Evolutionary conservation across 129 eudicot species (phyloP).

Genomic region (Ambrosia artemisiifolia): DNA sequence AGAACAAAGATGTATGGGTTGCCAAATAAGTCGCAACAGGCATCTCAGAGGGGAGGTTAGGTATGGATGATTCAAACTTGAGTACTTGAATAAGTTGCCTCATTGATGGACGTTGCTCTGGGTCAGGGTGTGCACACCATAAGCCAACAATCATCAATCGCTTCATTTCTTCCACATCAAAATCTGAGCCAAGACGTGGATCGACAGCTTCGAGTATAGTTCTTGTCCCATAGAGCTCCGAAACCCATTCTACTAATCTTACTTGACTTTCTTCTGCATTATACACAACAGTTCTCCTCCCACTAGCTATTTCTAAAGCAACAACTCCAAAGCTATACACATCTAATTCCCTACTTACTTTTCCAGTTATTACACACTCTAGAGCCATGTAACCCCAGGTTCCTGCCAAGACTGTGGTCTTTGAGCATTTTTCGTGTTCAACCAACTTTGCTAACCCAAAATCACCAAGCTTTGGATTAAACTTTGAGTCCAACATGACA

Average conservation of each 20-base stretch:
- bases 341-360: not conserved
- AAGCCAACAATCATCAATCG: not conserved
- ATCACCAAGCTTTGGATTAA: constrained; percentile 9
- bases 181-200: not conserved
- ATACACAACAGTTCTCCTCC: not conserved
- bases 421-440: not conserved
- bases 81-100: not conserved
- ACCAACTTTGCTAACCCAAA: constrained; percentile 11
- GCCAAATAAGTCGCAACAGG: not conserved
- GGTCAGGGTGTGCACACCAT: not conserved
- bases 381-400: constrained; percentile 3
- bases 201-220: not conserved
- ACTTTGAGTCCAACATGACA: not conserved
- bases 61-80: not conserved
- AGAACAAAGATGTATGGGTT: not conserved
- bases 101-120: not conserved
- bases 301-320: not conserved
- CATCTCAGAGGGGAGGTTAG: not conserved
- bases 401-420: not conserved
- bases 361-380: not conserved
- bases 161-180: not conserved
- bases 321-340: not conserved
- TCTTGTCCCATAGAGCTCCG: not conserved
- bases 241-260: not conserved
- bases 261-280: not conserved